Base-by-base conservation (phyloP, 306 rosid species). In the apple (Malus domestica) region DNA sequence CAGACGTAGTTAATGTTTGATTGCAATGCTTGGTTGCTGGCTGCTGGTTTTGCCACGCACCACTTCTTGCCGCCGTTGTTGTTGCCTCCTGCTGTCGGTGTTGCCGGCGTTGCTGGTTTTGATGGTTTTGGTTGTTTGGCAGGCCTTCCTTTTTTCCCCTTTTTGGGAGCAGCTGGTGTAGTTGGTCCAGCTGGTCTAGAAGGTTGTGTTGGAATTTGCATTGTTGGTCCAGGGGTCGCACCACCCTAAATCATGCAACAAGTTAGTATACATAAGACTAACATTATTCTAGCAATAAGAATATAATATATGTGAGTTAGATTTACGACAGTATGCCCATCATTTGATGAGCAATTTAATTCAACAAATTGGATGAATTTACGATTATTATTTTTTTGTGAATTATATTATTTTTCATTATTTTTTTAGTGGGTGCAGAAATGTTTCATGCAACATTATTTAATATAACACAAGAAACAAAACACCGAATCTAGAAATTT, bases 1-100 rank as follows among this genome's bases (percentile, higher is more conserved):
- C 98, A 89, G 0, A 84, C 93, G 83, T 86, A 93, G 80, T 90
- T 82, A 42, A 93, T 90, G 83, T 88, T 88, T 0, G 85, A 83
- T 76, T 89, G 93, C 33, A 93, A 70, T 0, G 91, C 88, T 9
- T 57, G 80, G 6, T 15, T 5, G 51, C 76, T 83, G 0, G 90
- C 90, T 2, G 61, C 87, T 10, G 88, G 60, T 81, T 83, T 93
- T 0, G 98, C 89, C 13, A 90, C 89, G 18, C 97, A 93, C 91
- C 93, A 93, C 67, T 84, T 84, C 70, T 80, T 42, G 51, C 85
- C 86, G 23, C 10, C 12, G 6, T 57, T 20, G 75, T 18, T 40
- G 55, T 83, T 4, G 33, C 72, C 76, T 22, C 77, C 78, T 5
- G 30, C 69, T 9, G 22, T 69, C 3, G 76, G 76, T n/a, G 58